A percentile compares a stretch with the other conserved stretches of the same genome.
Conservation (phyloP, 192 early-diverging fungal species). For the Physocladia obscura region DNA sequence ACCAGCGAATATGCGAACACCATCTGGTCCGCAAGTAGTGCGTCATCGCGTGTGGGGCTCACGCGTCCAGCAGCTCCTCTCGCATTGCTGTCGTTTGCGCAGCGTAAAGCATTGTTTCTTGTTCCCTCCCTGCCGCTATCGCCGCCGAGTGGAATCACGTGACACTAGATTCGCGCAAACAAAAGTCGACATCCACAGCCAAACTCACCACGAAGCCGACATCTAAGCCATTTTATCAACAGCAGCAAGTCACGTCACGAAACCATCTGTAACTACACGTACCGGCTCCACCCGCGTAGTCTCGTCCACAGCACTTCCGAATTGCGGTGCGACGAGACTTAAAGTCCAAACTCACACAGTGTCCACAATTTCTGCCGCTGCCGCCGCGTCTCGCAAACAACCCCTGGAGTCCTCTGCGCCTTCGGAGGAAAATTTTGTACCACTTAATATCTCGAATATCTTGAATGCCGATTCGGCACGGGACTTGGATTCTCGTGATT, state of each 20-base stretch:
- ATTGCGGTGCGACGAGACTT: neutral
- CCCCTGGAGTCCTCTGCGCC: no score
- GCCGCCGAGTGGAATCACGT: neutral
- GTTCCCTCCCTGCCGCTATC: neutral
- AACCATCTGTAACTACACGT: neutral
- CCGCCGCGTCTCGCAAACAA: no score
- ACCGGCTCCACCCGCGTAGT: neutral
- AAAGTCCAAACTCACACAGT: neutral
- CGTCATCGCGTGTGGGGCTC: no score
- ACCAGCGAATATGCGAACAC: no score
- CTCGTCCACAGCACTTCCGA: neutral
- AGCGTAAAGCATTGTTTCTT: neutral
- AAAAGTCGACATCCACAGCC: neutral
- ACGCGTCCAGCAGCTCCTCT: neutral
- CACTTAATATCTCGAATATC: neutral
- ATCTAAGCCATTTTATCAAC: no score
- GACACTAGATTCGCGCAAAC: neutral
- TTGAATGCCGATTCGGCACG: slow-evolving; percentile 1
- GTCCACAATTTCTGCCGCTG: neutral
- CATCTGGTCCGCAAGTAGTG: no score
- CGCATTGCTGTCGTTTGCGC: neutral
- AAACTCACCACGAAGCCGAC: neutral
- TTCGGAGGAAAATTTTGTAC: neutral
- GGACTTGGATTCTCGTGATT: slow-evolving; percentile 7
- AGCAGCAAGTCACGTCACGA: neutral